phyloP scores from a whole-genome alignment of 257 asterid species.

The Capsicum chinense region DNA sequence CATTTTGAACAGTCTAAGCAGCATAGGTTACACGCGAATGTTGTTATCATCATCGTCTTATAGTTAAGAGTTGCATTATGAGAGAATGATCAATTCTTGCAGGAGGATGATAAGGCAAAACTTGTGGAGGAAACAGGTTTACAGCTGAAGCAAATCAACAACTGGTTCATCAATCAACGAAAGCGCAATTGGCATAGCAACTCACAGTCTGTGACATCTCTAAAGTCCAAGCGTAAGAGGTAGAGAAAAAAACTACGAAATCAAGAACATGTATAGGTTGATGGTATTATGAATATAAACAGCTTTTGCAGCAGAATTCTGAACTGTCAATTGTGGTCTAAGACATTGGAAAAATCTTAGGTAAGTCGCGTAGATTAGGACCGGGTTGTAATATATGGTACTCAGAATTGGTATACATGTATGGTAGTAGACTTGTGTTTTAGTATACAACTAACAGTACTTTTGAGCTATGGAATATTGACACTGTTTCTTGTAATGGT shows the following conservation, averaged over 20 bases:
- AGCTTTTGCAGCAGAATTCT: background rate
- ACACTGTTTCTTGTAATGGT: background rate
- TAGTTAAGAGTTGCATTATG: background rate
- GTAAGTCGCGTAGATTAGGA: background rate
- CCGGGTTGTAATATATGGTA: constrained; percentile 36
- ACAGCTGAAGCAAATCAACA: constrained; percentile 94
- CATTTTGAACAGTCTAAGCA: background rate
- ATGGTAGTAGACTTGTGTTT: constrained; percentile 35
- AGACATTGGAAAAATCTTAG: background rate
- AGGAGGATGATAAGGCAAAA: constrained; percentile 98
- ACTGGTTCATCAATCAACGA: constrained; percentile 98
- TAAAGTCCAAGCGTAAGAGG: constrained; percentile 95
- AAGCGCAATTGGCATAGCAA: constrained; percentile 94
- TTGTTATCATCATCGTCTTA: background rate
- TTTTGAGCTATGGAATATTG: constrained; percentile 25
- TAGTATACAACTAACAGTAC: constrained; percentile 43
- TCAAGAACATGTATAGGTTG: constrained; percentile 2
- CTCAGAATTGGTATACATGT: constrained; percentile 36
- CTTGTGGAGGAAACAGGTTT: constrained; percentile 92
- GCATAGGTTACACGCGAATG: background rate
- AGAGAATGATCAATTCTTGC: background rate
- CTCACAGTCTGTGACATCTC: constrained; percentile 79
- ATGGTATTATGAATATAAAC: constrained; percentile 22
- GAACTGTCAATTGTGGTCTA: background rate
- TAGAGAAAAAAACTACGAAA: constrained; percentile 29